phyloP scores from a whole-genome alignment of 805 yeast species.

The Suhomyces vadensis region DNA sequence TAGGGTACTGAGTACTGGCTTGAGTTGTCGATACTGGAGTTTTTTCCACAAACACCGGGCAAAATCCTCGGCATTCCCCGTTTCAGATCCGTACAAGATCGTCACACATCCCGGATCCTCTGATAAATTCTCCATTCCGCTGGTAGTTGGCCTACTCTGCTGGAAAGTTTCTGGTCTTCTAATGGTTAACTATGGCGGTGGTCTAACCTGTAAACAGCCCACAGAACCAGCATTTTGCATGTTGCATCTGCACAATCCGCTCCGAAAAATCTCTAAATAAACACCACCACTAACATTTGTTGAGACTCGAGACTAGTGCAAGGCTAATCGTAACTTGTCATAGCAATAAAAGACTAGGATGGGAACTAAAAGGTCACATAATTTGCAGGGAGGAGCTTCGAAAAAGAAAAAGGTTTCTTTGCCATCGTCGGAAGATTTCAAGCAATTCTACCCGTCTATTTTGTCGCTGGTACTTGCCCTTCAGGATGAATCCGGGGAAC shows the following conservation, averaged over 20 bases:
- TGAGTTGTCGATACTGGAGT: constrained; percentile 54
- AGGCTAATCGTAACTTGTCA: background rate
- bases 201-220: background rate
- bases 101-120: constrained; percentile 36
- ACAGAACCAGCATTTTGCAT: background rate
- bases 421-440: constrained; percentile 22
- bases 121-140: background rate
- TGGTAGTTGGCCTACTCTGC: no score
- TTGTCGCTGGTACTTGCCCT: constrained; percentile 32
- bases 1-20: constrained; percentile 50
- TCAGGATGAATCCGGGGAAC: constrained; percentile 29
- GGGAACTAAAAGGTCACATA: constrained; percentile 2
- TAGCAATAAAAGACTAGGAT: background rate
- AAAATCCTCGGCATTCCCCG: constrained; percentile 87
- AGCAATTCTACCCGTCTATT: constrained; percentile 31
- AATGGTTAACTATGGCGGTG: no score
- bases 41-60: constrained; percentile 63
- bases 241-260: background rate
- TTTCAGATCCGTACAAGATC: constrained; percentile 86
- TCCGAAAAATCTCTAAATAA: background rate
- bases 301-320: constrained; percentile 2
- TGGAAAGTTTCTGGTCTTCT: no score
- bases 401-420: constrained; percentile 4
- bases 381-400: background rate
- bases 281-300: background rate